phyloP scores from a whole-genome alignment of 2,329 filamentous ascomycete species.

The Venturia nashicola region DNA sequence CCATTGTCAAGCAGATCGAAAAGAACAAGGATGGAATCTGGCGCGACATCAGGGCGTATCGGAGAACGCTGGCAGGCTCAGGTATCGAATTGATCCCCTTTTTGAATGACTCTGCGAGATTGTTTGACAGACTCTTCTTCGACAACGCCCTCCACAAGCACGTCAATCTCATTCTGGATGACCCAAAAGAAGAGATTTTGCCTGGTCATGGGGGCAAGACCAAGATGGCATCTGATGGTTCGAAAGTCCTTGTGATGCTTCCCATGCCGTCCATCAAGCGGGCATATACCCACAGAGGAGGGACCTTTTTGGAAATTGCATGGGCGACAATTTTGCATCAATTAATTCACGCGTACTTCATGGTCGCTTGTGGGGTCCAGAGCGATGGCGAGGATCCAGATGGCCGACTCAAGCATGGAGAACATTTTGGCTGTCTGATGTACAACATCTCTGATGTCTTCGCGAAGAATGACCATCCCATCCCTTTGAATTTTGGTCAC shows the following conservation, averaged over 20 bases:
- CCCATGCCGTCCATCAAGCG: not conserved
- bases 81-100: not conserved
- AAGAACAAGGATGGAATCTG: not conserved
- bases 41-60: not conserved
- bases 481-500: constrained; percentile 9
- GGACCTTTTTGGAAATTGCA: not conserved
- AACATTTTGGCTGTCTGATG: constrained; percentile 10
- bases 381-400: constrained; percentile 2
- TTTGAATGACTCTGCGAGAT: not conserved
- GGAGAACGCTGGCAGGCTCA: not conserved
- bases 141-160: not conserved
- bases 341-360: constrained; percentile 11
- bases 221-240: not conserved
- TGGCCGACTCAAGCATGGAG: constrained; percentile 7
- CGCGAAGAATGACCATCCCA: not conserved
- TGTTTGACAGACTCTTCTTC: not conserved
- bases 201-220: not conserved
- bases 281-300: not conserved
- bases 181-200: not conserved
- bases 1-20: constrained; percentile 7
- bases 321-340: constrained; percentile 8
- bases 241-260: not conserved
- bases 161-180: not conserved
- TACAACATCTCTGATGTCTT: constrained; percentile 9
- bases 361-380: constrained; percentile 3